Percentiles rank a stretch among this genome's conserved stretches.
Evolutionary conservation across 2,329 filamentous ascomycete genomes (phyloP).

Genomic region (Aspergillus japonicus): DNA sequence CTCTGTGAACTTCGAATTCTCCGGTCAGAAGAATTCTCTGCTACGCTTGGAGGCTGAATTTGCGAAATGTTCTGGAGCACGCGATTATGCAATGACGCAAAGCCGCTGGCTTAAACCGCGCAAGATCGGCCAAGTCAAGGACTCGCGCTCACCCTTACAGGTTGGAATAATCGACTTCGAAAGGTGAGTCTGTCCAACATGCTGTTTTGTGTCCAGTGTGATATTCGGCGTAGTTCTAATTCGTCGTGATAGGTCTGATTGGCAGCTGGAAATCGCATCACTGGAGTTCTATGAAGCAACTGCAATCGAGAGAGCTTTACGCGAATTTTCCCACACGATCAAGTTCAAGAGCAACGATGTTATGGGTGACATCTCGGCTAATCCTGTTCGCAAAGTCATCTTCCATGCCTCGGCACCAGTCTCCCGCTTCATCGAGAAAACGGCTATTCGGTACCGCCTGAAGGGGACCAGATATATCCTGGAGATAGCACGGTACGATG

Average conservation of each 20-base stretch:
- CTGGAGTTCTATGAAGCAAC: conserved; percentile 36
- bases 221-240: not conserved
- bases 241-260: conserved; percentile 36
- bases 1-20: conserved; percentile 45
- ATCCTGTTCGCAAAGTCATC: conserved; percentile 29
- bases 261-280: conserved; percentile 43
- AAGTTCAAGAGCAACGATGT: conserved; percentile 22
- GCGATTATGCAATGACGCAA: conserved; percentile 35
- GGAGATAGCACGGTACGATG: conserved; percentile 46
- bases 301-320: conserved; percentile 28
- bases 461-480: conserved; percentile 43
- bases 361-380: conserved; percentile 24
- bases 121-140: conserved; percentile 18
- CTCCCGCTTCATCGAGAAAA: conserved; percentile 39
- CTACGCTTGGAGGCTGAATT: conserved; percentile 43
- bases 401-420: conserved; percentile 30
- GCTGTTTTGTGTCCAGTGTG: not conserved
- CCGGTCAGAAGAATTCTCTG: conserved; percentile 25
- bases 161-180: conserved; percentile 39
- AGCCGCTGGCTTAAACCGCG: conserved; percentile 38
- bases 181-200: conserved; percentile 23
- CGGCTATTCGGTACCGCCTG: conserved; percentile 39
- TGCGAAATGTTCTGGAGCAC: conserved; percentile 26
- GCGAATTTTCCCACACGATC: conserved; percentile 31
- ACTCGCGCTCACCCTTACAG: conserved; percentile 33